Percentiles rank a stretch among this genome's conserved stretches.
Evolutionary conservation across 148 eudicot genomes (phyloP).

Genomic region (Chenopodium formosanum): DNA sequence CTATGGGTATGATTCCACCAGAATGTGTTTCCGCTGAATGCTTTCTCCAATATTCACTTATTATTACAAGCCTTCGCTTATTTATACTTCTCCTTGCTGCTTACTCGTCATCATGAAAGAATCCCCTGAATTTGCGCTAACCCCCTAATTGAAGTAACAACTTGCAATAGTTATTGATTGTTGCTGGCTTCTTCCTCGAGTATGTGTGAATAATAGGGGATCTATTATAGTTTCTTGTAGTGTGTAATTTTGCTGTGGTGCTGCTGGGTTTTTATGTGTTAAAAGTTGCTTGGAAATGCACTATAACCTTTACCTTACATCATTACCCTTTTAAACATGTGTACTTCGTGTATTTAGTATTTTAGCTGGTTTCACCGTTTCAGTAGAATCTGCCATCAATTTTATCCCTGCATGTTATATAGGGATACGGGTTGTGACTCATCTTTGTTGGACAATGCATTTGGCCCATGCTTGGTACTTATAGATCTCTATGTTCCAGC

Average conservation of each 20-base stretch:
- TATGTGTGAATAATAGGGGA: no score
- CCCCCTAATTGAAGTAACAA: no score
- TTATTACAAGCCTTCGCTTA: no score
- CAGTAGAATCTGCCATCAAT: background rate
- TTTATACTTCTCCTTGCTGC: no score
- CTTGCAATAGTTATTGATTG: no score
- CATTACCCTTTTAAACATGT: background rate
- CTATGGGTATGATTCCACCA: no score
- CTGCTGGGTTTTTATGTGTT: background rate
- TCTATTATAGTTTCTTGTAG: no score
- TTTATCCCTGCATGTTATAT: background rate
- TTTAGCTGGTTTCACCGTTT: background rate
- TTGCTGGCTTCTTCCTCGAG: no score
- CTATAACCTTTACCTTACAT: background rate
- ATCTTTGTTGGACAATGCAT: background rate
- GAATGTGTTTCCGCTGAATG: no score
- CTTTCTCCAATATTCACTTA: no score
- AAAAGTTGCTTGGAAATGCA: background rate
- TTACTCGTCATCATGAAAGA: no score
- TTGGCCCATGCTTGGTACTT: background rate
- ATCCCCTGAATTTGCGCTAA: no score
- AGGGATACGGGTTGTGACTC: background rate
- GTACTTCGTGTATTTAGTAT: background rate
- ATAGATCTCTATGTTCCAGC: background rate
- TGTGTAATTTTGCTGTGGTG: background rate